These are phyloP conservation scores for Paraleonurus japonicus DNA, from an alignment of 257 asterid genomes.

Conservation along the genomic window DNA sequence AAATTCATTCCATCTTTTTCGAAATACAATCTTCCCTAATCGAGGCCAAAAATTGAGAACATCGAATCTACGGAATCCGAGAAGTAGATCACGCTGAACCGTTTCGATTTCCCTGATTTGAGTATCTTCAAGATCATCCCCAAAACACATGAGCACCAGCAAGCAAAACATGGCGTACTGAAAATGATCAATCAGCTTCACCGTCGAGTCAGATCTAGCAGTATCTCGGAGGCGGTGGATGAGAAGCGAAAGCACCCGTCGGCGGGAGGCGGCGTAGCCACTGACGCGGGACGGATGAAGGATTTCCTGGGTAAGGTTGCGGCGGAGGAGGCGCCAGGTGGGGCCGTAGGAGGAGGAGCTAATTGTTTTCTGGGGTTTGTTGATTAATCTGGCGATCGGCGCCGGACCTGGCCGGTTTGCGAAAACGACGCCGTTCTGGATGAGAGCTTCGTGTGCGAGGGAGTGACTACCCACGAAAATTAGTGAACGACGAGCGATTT, in stretches of 20 bases:
- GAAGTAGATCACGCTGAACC: slow-evolving; percentile 31
- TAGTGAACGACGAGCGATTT: slow-evolving; percentile 25
- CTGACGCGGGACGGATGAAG: slow-evolving; percentile 41
- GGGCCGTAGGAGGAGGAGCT: slow-evolving; percentile 39
- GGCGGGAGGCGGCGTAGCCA: slow-evolving; percentile 40
- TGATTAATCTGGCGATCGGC: slow-evolving; percentile 19
- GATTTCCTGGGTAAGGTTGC: slow-evolving; percentile 49
- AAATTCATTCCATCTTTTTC: slow-evolving; percentile 45
- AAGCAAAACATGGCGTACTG: slow-evolving; percentile 64
- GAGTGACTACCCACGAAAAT: slow-evolving; percentile 39
- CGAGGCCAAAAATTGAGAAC: slow-evolving; percentile 47
- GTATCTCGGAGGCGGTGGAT: slow-evolving; percentile 25
- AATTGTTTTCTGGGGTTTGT: slow-evolving; percentile 15
- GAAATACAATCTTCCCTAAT: slow-evolving; percentile 44
- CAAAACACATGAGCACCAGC: slow-evolving; percentile 63
- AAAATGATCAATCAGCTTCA: slow-evolving; percentile 46
- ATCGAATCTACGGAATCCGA: slow-evolving; percentile 34
- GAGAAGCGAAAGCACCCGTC: slow-evolving; percentile 35
- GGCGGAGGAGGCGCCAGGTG: slow-evolving; percentile 52
- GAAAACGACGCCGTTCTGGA: slow-evolving; percentile 46
- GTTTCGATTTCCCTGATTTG: slow-evolving; percentile 51
- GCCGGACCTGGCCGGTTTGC: slow-evolving; percentile 40
- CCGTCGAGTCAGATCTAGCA: slow-evolving; percentile 25
- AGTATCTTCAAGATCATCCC: slow-evolving; percentile 46
- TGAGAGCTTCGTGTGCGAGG: slow-evolving; percentile 45